Conservation (phyloP, 805 yeast genomes). For the Lipomyces chichibuensis region DNA sequence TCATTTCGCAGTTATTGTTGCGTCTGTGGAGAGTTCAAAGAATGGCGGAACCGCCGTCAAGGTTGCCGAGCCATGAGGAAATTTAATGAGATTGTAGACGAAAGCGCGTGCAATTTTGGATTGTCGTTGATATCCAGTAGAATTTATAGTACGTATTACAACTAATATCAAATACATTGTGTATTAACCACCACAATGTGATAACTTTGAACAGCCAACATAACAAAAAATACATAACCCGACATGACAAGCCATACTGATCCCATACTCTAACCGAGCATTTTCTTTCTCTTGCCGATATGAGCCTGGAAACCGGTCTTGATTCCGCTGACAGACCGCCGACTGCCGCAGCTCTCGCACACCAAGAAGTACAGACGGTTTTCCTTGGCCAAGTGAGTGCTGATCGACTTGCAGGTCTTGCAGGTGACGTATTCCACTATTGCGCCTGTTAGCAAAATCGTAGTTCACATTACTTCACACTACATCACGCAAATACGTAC, state of each 20-base stretch:
- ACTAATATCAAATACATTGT: background rate
- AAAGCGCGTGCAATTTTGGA: background rate
- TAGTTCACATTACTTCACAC: background rate
- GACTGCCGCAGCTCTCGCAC: conserved; percentile 97
- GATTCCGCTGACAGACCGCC: conserved; percentile 94
- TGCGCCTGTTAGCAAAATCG: conserved; percentile 2
- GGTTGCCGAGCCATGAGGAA: conserved; percentile 37
- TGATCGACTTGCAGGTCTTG: conserved; percentile 97
- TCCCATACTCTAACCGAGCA: conserved; percentile 25
- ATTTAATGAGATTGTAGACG: background rate
- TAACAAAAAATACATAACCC: background rate
- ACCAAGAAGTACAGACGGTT: conserved; percentile 97
- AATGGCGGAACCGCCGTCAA: conserved; percentile 44
- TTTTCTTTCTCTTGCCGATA: conserved; percentile 73
- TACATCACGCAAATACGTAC: conserved; percentile 12
- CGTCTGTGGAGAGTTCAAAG: conserved; percentile 71
- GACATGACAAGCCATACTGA: background rate
- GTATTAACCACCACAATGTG: background rate
- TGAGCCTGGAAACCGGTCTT: conserved; percentile 99
- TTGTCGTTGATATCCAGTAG: background rate
- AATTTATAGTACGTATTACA: background rate
- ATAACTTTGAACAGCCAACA: background rate
- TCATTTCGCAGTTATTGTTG: conserved; percentile 88
- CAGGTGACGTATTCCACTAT: conserved; percentile 90
- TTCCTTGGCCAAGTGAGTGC: conserved; percentile 94